Evolutionary conservation across 441 rosid genomes (phyloP), one percentile per base, ranked within the genome.

Genomic region (Hura crepitans): DNA sequence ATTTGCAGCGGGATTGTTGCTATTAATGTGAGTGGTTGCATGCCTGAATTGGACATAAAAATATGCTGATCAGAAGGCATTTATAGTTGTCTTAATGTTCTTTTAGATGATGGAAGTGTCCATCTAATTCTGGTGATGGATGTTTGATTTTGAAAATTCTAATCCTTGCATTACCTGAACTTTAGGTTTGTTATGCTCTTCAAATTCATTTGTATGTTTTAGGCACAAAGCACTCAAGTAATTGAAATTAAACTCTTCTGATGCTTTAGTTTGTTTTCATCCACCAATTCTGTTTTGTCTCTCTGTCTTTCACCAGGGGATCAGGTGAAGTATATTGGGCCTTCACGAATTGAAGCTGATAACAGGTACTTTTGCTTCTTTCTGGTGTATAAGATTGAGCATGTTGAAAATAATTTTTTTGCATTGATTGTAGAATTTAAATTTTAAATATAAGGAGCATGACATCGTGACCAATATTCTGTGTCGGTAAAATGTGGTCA

Each of bases 321-420:
- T 82, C 90, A 86, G 68, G 96, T 96, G 69, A 96, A 79, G 76
- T 96, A 88, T 68, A 69, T 81, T 31, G 98, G 99, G 62, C 84
- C 88, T 67, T 75, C 65, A 74, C 78, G 63, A 25, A 55, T 68
- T 67, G 83, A 85, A 78, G 86, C 81, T 75, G 85, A 85, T 73
- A 82, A 80, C 77, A 89, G 97, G 99, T 96, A 77, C 55, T 53
- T 54, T 14, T 37, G 6, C 42, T 59, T 18, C 39, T 42, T 23
- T 49, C 30, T 12, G 39, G 5, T 17, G 6, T 31, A 22, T 10
- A 33, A 22, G 22, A n/a, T 22, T 35, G 22, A 39, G 13, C 33
- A 45, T 43, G 33, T 61, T 9, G 50, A 42, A 33, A 51, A 30
- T 57, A 56, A 27, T 30, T 63, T 30, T 20, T 7, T 54, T n/a